phyloP scores from a whole-genome alignment of 176 grass and related monocot species.

The Oryza brachyantha region DNA sequence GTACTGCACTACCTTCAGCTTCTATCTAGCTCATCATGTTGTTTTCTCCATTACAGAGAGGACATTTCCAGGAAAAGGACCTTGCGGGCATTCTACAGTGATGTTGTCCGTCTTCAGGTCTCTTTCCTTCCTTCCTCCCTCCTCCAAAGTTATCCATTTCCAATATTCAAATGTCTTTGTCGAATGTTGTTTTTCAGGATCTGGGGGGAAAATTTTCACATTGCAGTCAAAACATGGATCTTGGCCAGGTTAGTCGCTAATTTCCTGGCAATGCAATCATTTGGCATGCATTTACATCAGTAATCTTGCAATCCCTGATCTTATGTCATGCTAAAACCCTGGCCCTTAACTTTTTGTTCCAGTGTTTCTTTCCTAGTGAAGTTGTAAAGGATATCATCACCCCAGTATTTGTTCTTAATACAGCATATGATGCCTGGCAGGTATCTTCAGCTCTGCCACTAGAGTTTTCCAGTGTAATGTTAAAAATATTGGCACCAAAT shows the following conservation, averaged over 20 bases:
- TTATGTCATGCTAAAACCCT: slow-evolving; percentile 27
- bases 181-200: slow-evolving; percentile 33
- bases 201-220: slow-evolving; percentile 38
- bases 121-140: slow-evolving; percentile 4
- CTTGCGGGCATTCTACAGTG: slow-evolving; percentile 59
- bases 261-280: neutral
- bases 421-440: slow-evolving; percentile 87
- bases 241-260: slow-evolving; percentile 29
- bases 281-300: neutral
- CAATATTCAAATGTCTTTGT: neutral
- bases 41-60: slow-evolving; percentile 37
- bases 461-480: neutral
- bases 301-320: neutral
- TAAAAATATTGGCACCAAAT: neutral
- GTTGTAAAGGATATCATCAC: slow-evolving; percentile 64
- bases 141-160: neutral
- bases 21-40: neutral
- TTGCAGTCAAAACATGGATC: slow-evolving; percentile 49
- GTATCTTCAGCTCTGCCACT: slow-evolving; percentile 30
- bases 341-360: slow-evolving; percentile 10
- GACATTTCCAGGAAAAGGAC: slow-evolving; percentile 72
- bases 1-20: neutral
- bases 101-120: slow-evolving; percentile 80
- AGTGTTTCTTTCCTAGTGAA: slow-evolving; percentile 81
- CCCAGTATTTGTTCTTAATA: slow-evolving; percentile 82